A percentile compares a stretch with the other conserved stretches of the same genome.
phyloP scores from a whole-genome alignment of 805 yeast species.

The Zygoascus biomembranicola region DNA sequence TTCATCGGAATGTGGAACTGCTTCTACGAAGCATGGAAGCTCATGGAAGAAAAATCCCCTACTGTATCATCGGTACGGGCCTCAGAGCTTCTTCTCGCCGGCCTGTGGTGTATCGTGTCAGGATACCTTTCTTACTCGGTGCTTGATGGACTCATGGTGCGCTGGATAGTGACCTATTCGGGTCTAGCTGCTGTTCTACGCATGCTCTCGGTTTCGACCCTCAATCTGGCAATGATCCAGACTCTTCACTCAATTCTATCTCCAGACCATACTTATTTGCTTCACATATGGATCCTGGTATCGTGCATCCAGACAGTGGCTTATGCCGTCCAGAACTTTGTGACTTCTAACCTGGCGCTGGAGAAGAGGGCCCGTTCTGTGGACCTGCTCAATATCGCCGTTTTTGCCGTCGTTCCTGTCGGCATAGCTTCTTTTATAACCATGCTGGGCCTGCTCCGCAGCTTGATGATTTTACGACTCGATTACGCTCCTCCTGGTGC shows the following conservation, averaged over 20 bases:
- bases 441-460: slow-evolving; percentile 74
- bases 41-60: slow-evolving; percentile 16
- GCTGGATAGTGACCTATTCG: slow-evolving; percentile 88
- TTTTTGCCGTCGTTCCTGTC: slow-evolving; percentile 96
- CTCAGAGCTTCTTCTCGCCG: slow-evolving; percentile 72
- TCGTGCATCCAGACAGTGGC: slow-evolving; percentile 74
- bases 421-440: slow-evolving; percentile 91
- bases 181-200: slow-evolving; percentile 82
- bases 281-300: slow-evolving; percentile 90
- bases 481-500: slow-evolving; percentile 29
- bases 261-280: slow-evolving; percentile 59
- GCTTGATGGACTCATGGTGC: slow-evolving; percentile 78
- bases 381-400: slow-evolving; percentile 81
- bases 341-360: slow-evolving; percentile 52
- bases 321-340: slow-evolving; percentile 79
- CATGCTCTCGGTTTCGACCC: slow-evolving; percentile 72
- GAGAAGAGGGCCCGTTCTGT: slow-evolving; percentile 54
- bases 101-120: slow-evolving; percentile 88
- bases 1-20: slow-evolving; percentile 39
- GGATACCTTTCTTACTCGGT: slow-evolving; percentile 78
- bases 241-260: slow-evolving; percentile 60
- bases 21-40: slow-evolving; percentile 27
- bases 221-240: slow-evolving; percentile 63
- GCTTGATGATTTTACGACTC: slow-evolving; percentile 63
- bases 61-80: slow-evolving; percentile 51